Conservation (phyloP, 352 stramenopile species). For the Globisporangium paroecandrum region DNA sequence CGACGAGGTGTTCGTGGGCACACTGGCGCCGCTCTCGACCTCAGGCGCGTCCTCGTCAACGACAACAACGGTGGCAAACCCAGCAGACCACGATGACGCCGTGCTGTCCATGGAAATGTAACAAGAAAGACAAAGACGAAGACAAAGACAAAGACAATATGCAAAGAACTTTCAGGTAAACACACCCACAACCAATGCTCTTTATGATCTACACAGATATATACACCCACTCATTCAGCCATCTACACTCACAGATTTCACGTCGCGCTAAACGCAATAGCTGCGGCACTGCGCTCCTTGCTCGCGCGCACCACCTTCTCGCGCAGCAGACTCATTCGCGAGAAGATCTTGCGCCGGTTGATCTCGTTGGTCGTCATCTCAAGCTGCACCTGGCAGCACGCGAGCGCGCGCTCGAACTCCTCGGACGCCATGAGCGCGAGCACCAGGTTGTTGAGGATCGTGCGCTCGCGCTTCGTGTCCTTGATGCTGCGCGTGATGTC, state of each 20-base stretch:
- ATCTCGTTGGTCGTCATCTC: conserved; percentile 63
- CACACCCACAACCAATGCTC: neutral
- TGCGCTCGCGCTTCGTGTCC: conserved; percentile 74
- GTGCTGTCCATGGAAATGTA: conserved; percentile 15
- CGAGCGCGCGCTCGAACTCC: conserved; percentile 50
- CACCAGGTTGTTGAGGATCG: conserved; percentile 83
- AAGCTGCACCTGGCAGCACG: conserved; percentile 66
- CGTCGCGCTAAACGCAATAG: neutral
- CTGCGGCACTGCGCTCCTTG: neutral
- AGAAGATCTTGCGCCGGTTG: conserved; percentile 76
- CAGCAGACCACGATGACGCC: neutral
- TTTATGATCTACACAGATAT: conserved; percentile 1
- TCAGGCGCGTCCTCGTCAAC: neutral
- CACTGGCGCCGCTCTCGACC: conserved; percentile 20
- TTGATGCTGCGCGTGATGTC: conserved; percentile 69
- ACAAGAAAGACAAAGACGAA: neutral
- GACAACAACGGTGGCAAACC: neutral
- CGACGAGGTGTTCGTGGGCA: conserved; percentile 33
- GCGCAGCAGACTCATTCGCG: conserved; percentile 68
- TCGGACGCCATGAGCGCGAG: conserved; percentile 66
- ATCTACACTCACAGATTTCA: neutral
- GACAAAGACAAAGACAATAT: neutral
- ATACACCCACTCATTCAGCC: neutral
- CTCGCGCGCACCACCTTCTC: conserved; percentile 32
- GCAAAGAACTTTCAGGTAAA: neutral